A percentile compares a stretch with the other conserved stretches of the same genome.
Evolutionary conservation across 2,329 filamentous ascomycete species (phyloP).

Genomic region (Nemania bipapillata): DNA sequence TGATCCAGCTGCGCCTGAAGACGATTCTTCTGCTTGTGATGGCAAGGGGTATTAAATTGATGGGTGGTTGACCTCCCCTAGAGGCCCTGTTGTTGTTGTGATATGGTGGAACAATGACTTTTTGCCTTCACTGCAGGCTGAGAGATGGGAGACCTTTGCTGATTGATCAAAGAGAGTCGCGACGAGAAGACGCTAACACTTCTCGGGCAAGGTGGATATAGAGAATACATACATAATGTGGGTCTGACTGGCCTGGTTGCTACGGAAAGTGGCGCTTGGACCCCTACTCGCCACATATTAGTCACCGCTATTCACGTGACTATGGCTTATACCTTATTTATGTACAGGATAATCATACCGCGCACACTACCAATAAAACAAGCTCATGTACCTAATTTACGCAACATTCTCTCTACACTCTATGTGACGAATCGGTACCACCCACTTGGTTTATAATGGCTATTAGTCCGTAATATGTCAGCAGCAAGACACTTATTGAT

Average conservation of each 20-base stretch:
- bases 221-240: background rate
- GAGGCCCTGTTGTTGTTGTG: conserved; percentile 12
- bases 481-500: too few relatives aligned
- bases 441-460: too few relatives aligned
- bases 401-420: too few relatives aligned
- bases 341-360: too few relatives aligned
- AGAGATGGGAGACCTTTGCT: conserved; percentile 19
- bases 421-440: too few relatives aligned
- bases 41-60: background rate
- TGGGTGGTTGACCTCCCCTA: background rate
- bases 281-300: background rate
- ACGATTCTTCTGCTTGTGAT: background rate
- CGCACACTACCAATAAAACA: too few relatives aligned
- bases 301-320: background rate
- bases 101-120: conserved; percentile 28
- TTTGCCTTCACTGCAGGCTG: conserved; percentile 6
- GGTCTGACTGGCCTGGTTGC: background rate
- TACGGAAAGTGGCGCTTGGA: background rate
- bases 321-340: background rate
- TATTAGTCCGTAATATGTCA: too few relatives aligned
- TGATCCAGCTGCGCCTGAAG: conserved; percentile 13
- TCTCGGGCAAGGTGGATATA: background rate
- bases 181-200: conserved; percentile 10
- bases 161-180: conserved; percentile 37
- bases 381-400: too few relatives aligned